These are phyloP conservation scores for Penicillium tannophilum DNA, from an alignment of 495 filamentous ascomycete genomes.

Conservation along the genomic window DNA sequence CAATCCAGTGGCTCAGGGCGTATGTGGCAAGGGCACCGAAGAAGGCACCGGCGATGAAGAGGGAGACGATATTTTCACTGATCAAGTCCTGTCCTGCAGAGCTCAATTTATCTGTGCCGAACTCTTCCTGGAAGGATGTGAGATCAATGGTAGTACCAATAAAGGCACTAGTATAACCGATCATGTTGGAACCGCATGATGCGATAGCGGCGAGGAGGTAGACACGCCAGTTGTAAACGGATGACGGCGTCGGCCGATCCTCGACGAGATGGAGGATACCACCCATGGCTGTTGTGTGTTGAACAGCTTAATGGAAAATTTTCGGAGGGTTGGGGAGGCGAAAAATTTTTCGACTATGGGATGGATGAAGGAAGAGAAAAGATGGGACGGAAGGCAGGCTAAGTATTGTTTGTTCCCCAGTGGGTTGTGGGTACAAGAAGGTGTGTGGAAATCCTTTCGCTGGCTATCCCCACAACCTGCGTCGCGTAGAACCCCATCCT, in stretches of 20 bases:
- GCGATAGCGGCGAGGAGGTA: constrained; percentile 63
- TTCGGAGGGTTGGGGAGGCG: constrained; percentile 1
- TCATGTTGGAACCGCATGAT: constrained; percentile 71
- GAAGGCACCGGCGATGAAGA: constrained; percentile 70
- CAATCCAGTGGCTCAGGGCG: constrained; percentile 55
- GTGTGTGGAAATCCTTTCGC: constrained; percentile 24
- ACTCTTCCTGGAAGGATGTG: constrained; percentile 60
- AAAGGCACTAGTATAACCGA: constrained; percentile 72
- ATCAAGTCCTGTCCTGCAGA: constrained; percentile 46
- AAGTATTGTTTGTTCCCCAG: constrained; percentile 26
- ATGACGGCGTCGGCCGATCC: constrained; percentile 63
- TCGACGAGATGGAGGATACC: constrained; percentile 58
- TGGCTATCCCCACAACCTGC: constrained; percentile 35
- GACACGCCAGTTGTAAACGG: constrained; percentile 77
- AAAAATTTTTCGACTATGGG: constrained; percentile 10
- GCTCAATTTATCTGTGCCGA: constrained; percentile 51
- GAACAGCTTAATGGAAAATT: constrained; percentile 17
- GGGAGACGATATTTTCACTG: constrained; percentile 67
- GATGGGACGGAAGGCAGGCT: constrained; percentile 20
- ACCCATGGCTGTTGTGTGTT: constrained; percentile 49
- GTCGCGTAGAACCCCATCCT: constrained; percentile 31
- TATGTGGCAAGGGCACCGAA: constrained; percentile 68
- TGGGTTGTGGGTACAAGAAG: constrained; percentile 19
- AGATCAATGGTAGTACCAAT: constrained; percentile 70
- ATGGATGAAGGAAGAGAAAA: constrained; percentile 9